A percentile compares a stretch with the other conserved stretches of the same genome.
phyloP scores from a whole-genome alignment of 331 rosid species.

The Malus hybrid region DNA sequence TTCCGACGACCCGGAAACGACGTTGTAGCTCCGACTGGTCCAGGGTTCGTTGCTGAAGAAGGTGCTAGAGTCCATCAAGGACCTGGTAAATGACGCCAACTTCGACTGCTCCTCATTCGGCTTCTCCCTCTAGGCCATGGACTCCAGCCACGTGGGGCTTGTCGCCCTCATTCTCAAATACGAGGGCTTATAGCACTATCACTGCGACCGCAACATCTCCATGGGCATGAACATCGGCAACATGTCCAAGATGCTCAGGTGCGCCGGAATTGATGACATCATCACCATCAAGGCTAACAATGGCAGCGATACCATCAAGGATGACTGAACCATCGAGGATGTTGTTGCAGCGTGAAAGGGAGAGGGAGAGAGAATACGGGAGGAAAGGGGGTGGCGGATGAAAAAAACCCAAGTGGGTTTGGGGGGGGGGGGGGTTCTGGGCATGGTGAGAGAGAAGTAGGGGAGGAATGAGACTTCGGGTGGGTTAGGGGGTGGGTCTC shows the following conservation, averaged over 20 bases:
- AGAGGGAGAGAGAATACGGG: too few species aligned
- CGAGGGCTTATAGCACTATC: constrained; percentile 87
- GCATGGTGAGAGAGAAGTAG: too few species aligned
- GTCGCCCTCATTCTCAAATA: constrained; percentile 82
- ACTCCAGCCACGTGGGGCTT: constrained; percentile 87
- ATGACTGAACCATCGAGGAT: too few species aligned
- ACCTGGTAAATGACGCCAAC: constrained; percentile 88
- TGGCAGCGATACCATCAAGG: constrained; percentile 61
- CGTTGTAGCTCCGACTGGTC: constrained; percentile 82
- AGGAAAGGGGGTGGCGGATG: too few species aligned
- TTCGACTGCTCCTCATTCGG: constrained; percentile 94
- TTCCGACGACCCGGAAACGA: background rate
- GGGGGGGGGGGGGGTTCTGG: too few species aligned
- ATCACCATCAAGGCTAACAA: constrained; percentile 86
- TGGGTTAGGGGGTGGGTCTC: too few species aligned
- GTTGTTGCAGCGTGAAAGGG: too few species aligned
- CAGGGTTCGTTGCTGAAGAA: constrained; percentile 89
- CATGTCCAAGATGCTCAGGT: constrained; percentile 81
- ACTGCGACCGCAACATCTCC: constrained; percentile 78
- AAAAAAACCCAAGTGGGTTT: too few species aligned
- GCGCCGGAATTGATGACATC: constrained; percentile 88
- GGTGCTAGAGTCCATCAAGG: constrained; percentile 73
- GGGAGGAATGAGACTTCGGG: too few species aligned
- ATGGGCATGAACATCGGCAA: constrained; percentile 86
- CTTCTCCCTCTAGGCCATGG: constrained; percentile 97